Percentiles rank a stretch among this genome's conserved stretches.
Conservation (phyloP, 2,329 filamentous ascomycete genomes). For the Aspergillus candidus region DNA sequence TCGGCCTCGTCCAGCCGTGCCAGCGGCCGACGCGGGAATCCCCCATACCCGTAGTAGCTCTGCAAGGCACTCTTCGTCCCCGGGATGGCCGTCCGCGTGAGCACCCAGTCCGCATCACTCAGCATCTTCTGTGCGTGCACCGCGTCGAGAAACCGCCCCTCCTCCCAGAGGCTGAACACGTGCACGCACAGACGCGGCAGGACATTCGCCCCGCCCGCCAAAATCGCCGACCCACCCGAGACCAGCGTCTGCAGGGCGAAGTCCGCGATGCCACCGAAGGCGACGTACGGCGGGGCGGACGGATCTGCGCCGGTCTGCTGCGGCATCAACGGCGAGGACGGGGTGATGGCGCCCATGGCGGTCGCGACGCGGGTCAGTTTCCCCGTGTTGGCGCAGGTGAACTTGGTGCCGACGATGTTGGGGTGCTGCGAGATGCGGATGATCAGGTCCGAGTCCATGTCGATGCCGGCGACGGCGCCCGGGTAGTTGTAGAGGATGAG, state of each 20-base stretch:
- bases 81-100: constrained; percentile 77
- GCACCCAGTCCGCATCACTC: constrained; percentile 73
- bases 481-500: constrained; percentile 88
- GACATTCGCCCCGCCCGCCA: constrained; percentile 81
- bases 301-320: constrained; percentile 24
- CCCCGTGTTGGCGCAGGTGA: constrained; percentile 85
- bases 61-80: constrained; percentile 82
- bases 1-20: constrained; percentile 27
- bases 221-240: constrained; percentile 76
- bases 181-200: constrained; percentile 76
- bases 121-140: constrained; percentile 69
- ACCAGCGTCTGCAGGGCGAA: constrained; percentile 78
- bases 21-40: constrained; percentile 63
- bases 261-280: constrained; percentile 83
- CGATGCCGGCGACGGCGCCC: constrained; percentile 76
- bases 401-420: constrained; percentile 84
- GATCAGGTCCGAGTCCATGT: constrained; percentile 83
- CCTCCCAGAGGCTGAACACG: constrained; percentile 70
- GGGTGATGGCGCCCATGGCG: constrained; percentile 65
- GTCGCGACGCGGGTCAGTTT: constrained; percentile 78
- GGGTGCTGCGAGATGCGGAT: constrained; percentile 72
- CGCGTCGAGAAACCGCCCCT: constrained; percentile 71
- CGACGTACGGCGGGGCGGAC: constrained; percentile 58
- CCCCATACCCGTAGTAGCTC: constrained; percentile 77
- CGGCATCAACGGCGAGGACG: constrained; percentile 35